A percentile compares a stretch with the other conserved stretches of the same genome.
Evolutionary conservation across 768 basidiomycete genomes (phyloP).

Genomic region (Mycena albidolilacea): DNA sequence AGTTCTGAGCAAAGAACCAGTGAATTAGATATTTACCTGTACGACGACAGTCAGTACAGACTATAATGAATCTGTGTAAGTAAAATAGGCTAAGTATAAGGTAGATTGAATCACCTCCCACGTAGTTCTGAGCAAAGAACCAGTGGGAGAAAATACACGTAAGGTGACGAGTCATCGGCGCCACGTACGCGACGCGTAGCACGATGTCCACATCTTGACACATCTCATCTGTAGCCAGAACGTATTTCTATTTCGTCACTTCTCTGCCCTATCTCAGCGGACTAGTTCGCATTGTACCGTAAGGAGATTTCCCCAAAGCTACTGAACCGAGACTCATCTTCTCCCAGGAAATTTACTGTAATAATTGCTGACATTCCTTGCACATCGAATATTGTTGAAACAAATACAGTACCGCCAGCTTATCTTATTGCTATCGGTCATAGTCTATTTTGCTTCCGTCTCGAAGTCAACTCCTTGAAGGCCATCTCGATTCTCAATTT

Average conservation of each 20-base stretch:
- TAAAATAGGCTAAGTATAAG: too few species aligned
- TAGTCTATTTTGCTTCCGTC: background rate
- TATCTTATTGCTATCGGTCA: background rate
- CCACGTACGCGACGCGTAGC: too few species aligned
- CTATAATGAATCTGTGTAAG: too few species aligned
- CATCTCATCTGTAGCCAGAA: background rate
- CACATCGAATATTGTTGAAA: background rate
- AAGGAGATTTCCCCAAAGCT: background rate
- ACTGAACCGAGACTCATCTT: background rate
- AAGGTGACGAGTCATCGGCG: too few species aligned
- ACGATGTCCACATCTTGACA: too few species aligned
- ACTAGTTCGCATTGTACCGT: background rate
- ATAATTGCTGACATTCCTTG: background rate
- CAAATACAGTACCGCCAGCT: background rate
- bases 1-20: too few species aligned
- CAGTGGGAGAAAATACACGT: too few species aligned
- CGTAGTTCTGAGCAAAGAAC: too few species aligned
- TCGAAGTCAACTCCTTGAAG: background rate
- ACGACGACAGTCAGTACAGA: too few species aligned
- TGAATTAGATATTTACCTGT: too few species aligned
- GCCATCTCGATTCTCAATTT: background rate
- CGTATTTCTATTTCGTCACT: background rate
- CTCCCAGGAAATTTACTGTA: background rate
- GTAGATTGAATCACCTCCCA: too few species aligned
- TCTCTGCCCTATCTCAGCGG: background rate